Evolutionary conservation across 345 rosid genomes (phyloP), one percentile per base, ranked within the genome.

Genomic region (Cardiospermum halicacabum): DNA sequence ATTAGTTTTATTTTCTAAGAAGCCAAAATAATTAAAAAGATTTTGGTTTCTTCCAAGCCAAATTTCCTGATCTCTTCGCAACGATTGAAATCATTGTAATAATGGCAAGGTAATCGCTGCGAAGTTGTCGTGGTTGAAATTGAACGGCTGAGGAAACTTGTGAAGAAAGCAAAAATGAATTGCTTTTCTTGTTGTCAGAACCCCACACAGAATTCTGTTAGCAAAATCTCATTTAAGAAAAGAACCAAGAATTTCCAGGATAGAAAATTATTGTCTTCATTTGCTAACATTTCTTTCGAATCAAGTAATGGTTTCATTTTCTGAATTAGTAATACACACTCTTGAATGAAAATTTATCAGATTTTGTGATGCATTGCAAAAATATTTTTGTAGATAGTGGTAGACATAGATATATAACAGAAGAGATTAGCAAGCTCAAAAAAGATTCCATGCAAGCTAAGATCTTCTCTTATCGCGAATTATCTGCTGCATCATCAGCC

Each of bases 211-310:
- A 82, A 22, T 74, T 47, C 24, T 47, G 11, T 60, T 7, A 69
- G 56, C 69, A 81, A 77, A 73, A 88, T 62, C 71, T 77, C 91
- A 34, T 76, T 81, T 40, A 82, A 74, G 70, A 84, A 81, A 76
- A 80, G 90, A 84, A 72, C 79, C 53, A 84, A 76, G 71, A 81
- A 79, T 15, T 78, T 79, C 65, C 79, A 68, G 82, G 50, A 47
- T 24, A 47, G 19, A 24, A 47, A 81, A 75, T 65, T 70, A 63
- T 60, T 86, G 34, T 69, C 89, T 66, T 70, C 81, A 3, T 86
- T 85, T 66, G 89, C 92, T 15, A 85, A 85, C 75, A 78, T 90
- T 72, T 86, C 98, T 69, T 85, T 90, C 68, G 91, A 87, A 77
- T 79, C 81, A 18, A 95, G 99, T 90, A 61, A 47, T 18, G 13